Conservation (phyloP, 306 rosid species). For the Malus sylvestris region DNA sequence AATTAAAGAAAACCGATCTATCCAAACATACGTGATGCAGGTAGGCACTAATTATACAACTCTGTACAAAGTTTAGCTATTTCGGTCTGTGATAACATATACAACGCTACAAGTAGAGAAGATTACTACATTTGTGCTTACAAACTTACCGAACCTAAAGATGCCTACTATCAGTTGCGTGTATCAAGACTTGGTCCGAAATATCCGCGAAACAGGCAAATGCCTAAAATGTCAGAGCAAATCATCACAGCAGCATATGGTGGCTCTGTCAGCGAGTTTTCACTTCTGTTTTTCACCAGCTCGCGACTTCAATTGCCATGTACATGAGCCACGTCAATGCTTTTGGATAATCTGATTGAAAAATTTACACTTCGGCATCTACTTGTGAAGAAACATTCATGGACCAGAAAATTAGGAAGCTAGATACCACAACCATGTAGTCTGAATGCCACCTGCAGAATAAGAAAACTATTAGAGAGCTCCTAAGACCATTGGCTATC, state of each 20-base stretch:
- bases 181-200: not conserved
- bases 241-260: not conserved
- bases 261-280: not conserved
- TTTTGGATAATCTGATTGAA: not conserved
- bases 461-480: not conserved
- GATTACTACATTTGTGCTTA: not conserved
- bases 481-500: not conserved
- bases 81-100: not conserved
- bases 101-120: constrained; percentile 4
- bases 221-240: not conserved
- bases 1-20: not conserved
- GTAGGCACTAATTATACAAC: not conserved
- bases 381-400: not conserved
- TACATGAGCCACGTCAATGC: not conserved
- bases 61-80: constrained; percentile 1
- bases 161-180: not conserved
- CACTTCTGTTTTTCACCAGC: not conserved
- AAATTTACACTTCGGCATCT: not conserved
- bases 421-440: not conserved
- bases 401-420: not conserved
- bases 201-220: not conserved
- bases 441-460: constrained; percentile 1
- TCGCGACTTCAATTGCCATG: not conserved
- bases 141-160: not conserved
- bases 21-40: not conserved